Evolutionary conservation across 108 stramenopile genomes (phyloP).

Genomic region (Schizochytrium sp.): DNA sequence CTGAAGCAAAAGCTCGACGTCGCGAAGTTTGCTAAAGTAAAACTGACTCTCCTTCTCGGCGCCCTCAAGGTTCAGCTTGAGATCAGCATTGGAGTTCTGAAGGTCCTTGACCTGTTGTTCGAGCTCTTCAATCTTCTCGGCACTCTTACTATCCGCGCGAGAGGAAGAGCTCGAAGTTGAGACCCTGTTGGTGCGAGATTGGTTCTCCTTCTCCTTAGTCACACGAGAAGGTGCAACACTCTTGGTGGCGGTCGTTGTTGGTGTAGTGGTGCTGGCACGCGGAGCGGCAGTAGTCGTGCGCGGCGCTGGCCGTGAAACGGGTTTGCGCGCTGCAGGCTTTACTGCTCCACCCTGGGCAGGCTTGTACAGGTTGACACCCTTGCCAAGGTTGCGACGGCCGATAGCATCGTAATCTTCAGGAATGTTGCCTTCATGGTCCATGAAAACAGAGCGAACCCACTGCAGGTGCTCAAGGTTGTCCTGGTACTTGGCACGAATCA

Average conservation of each 20-base stretch:
- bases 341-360: slow-evolving; percentile 60
- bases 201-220: slow-evolving; percentile 46
- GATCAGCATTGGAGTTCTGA: slow-evolving; percentile 23
- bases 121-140: slow-evolving; percentile 81
- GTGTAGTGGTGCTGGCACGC: background rate
- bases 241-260: background rate
- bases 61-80: slow-evolving; percentile 59
- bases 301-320: background rate
- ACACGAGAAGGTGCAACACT: background rate
- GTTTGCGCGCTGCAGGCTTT: background rate
- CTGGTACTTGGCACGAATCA: slow-evolving; percentile 94
- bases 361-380: slow-evolving; percentile 82
- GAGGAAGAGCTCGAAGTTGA: slow-evolving; percentile 72
- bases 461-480: slow-evolving; percentile 99
- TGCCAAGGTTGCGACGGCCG: slow-evolving; percentile 85
- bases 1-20: slow-evolving; percentile 91
- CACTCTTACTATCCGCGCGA: slow-evolving; percentile 76
- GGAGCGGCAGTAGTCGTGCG: background rate
- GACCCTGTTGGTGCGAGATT: slow-evolving; percentile 65
- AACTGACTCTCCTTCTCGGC: slow-evolving; percentile 84
- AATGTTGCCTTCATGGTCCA: slow-evolving; percentile 77
- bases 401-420: slow-evolving; percentile 89
- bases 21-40: slow-evolving; percentile 95
- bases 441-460: slow-evolving; percentile 94
- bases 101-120: slow-evolving; percentile 32